These are phyloP conservation scores for Talinum fruticosum DNA, from an alignment of 148 eudicot genomes.

Conservation along the genomic window DNA sequence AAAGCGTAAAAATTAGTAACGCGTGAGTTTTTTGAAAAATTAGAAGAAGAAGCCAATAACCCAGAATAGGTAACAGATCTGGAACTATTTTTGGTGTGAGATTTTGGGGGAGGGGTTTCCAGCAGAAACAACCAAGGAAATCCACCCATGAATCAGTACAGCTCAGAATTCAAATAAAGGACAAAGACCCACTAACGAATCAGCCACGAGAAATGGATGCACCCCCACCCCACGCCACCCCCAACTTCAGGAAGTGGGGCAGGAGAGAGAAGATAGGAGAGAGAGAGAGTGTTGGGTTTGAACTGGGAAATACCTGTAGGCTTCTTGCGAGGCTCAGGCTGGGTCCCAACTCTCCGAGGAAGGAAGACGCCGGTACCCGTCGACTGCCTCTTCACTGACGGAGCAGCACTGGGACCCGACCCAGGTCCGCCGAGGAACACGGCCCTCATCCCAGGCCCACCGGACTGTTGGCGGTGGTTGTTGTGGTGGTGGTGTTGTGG, in stretches of 20 bases:
- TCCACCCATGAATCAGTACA: not conserved
- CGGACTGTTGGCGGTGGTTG: constrained; percentile 14
- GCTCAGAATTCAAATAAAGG: not conserved
- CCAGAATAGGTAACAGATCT: constrained; percentile 13
- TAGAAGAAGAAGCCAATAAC: not conserved
- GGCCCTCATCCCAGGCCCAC: constrained; percentile 16
- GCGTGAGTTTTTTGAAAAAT: not conserved
- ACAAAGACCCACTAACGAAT: constrained; percentile 13
- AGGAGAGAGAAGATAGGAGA: too few relatives aligned
- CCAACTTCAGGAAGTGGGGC: not conserved
- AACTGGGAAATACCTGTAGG: constrained; percentile 34
- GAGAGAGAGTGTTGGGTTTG: not conserved
- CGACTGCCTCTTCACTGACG: constrained; percentile 40
- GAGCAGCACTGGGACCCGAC: not conserved
- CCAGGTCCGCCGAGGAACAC: constrained; percentile 26
- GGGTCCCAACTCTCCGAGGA: constrained; percentile 42
- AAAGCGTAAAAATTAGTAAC: not conserved
- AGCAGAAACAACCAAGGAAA: not conserved
- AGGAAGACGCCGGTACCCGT: constrained; percentile 84
- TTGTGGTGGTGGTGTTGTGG: constrained; percentile 16
- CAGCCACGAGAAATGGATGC: constrained; percentile 4
- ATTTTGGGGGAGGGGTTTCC: not conserved
- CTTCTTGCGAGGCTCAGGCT: constrained; percentile 46
- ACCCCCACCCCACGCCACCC: not conserved
- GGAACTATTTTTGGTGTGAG: not conserved